Evolutionary conservation across 192 early-diverging fungal species (phyloP).

Genomic region (Podila clonocystis): DNA sequence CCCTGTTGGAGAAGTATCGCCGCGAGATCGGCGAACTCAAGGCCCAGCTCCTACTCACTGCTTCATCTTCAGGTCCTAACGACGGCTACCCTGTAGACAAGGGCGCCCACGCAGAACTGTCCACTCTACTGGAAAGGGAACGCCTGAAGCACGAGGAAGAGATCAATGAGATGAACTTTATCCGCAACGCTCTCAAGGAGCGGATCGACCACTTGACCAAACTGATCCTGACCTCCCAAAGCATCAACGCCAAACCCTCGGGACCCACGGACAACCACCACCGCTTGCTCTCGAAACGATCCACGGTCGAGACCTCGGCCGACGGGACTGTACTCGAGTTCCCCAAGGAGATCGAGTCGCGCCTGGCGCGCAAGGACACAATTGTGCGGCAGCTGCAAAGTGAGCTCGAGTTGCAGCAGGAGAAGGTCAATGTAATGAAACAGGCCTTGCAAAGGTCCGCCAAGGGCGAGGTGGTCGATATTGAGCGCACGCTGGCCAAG

Average conservation of each 20-base stretch:
- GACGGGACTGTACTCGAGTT: constrained; percentile 26
- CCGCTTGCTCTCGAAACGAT: constrained; percentile 7
- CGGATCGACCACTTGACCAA: constrained; percentile 88
- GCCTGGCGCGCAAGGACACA: constrained; percentile 36
- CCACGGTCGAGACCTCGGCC: constrained; percentile 26
- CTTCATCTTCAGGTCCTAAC: constrained; percentile 40
- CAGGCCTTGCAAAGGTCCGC: constrained; percentile 30
- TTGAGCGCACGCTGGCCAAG: constrained; percentile 37
- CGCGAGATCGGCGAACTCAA: constrained; percentile 83
- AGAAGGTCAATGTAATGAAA: constrained; percentile 47
- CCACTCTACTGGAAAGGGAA: constrained; percentile 37
- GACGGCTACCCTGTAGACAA: background rate
- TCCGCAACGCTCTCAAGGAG: constrained; percentile 82
- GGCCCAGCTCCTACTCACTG: constrained; percentile 64
- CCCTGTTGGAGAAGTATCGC: constrained; percentile 84
- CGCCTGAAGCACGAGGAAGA: constrained; percentile 62
- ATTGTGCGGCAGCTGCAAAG: constrained; percentile 33
- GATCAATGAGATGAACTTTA: constrained; percentile 59
- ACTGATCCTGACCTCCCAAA: constrained; percentile 75
- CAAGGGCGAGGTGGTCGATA: constrained; percentile 32
- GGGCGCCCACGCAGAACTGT: constrained; percentile 27
- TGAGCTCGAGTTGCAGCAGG: constrained; percentile 48
- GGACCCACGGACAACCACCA: background rate
- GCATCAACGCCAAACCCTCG: constrained; percentile 18
- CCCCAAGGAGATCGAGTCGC: constrained; percentile 27